Percentiles rank a stretch among this genome's conserved stretches.
These are phyloP conservation scores for Misopates orontium DNA, from an alignment of 257 asterid species.

Conservation along the genomic window DNA sequence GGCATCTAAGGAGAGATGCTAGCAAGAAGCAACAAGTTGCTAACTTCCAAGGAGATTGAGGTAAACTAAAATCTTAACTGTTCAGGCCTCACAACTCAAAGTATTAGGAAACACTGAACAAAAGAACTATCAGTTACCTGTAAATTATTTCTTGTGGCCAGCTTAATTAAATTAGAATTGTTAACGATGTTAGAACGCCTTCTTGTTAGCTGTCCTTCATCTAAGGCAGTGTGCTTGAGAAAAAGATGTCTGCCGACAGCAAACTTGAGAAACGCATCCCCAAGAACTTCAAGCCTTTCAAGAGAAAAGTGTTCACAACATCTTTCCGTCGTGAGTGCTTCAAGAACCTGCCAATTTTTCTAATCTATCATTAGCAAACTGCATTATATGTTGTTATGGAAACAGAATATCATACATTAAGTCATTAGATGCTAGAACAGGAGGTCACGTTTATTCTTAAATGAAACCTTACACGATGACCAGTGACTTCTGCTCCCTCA, in stretches of 20 bases:
- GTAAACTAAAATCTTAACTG: neutral
- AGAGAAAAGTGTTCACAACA: constrained; percentile 81
- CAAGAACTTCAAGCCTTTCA: constrained; percentile 98
- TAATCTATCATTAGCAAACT: constrained; percentile 29
- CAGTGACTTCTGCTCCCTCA: constrained; percentile 73
- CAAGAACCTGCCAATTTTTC: constrained; percentile 73
- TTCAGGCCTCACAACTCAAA: neutral
- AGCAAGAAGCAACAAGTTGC: neutral
- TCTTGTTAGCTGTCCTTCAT: constrained; percentile 93
- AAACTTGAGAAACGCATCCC: constrained; percentile 96
- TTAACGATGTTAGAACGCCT: constrained; percentile 85
- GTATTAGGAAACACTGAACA: constrained; percentile 7
- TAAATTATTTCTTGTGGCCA: constrained; percentile 63
- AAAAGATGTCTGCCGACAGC: constrained; percentile 90
- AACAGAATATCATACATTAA: constrained; percentile 10
- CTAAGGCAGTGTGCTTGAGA: constrained; percentile 64
- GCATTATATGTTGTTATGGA: constrained; percentile 16
- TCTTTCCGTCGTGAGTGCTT: constrained; percentile 96
- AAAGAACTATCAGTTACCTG: constrained; percentile 58
- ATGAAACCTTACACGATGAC: constrained; percentile 56
- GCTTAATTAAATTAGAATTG: constrained; percentile 65
- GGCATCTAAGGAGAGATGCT: neutral
- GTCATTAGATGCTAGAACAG: constrained; percentile 16
- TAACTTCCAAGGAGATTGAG: neutral
- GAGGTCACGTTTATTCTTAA: constrained; percentile 21